phyloP scores from a whole-genome alignment of 2,329 filamentous ascomycete genomes.

The Tolypocladium nubicola region DNA sequence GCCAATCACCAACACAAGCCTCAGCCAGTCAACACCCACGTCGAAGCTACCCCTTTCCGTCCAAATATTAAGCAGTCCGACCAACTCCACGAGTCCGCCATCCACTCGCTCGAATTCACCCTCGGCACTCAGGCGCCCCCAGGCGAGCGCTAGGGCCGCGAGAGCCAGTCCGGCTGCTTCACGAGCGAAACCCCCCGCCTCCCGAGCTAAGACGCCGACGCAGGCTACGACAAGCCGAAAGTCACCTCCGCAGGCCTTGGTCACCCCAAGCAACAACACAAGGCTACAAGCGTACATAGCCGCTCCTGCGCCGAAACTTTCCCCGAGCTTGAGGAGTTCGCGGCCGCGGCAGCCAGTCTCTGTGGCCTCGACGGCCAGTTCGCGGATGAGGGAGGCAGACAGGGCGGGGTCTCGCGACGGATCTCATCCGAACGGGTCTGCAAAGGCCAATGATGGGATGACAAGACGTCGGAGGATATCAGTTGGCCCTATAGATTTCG shows the following conservation, averaged over 20 bases:
- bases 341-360: conserved; percentile 72
- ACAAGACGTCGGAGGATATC: conserved; percentile 42
- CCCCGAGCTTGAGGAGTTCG: conserved; percentile 71
- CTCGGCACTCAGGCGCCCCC: conserved; percentile 30
- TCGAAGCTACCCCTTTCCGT: conserved; percentile 37
- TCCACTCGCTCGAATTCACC: conserved; percentile 49
- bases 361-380: conserved; percentile 59
- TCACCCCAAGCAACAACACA: conserved; percentile 40
- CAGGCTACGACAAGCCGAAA: conserved; percentile 24
- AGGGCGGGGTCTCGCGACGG: conserved; percentile 36
- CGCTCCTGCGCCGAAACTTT: conserved; percentile 58
- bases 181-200: conserved; percentile 29
- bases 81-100: conserved; percentile 34
- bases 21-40: conserved; percentile 14
- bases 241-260: conserved; percentile 28
- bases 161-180: conserved; percentile 25
- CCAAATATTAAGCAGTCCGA: conserved; percentile 32
- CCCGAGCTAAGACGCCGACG: conserved; percentile 33
- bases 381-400: conserved; percentile 54
- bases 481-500: conserved; percentile 73
- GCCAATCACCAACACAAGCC: conserved; percentile 17
- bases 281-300: conserved; percentile 67
- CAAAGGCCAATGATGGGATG: conserved; percentile 26
- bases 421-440: conserved; percentile 15
- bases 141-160: conserved; percentile 28